A percentile compares a stretch with the other conserved stretches of the same genome.
Conservation (phyloP, 2,329 filamentous ascomycete species). For the Beauveria scarabaeidicola region DNA sequence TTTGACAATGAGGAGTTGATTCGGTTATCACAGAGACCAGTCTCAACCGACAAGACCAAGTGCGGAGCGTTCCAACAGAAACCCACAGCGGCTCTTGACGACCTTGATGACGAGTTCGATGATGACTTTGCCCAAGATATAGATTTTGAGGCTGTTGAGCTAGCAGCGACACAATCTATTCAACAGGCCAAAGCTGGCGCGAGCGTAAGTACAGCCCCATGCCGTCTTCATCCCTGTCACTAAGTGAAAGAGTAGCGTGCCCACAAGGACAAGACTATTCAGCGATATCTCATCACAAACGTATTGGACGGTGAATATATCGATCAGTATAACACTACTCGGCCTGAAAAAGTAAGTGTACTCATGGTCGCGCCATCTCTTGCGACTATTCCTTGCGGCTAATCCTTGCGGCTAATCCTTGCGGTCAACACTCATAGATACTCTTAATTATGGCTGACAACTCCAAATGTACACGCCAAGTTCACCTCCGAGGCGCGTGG, state of each 20-base stretch:
- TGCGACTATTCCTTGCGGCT: constrained; percentile 28
- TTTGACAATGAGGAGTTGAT: constrained; percentile 35
- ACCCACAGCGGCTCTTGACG: background rate
- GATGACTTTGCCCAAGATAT: constrained; percentile 57
- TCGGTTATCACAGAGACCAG: constrained; percentile 12
- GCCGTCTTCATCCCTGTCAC: constrained; percentile 32
- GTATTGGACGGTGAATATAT: constrained; percentile 62
- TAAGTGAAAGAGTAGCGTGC: constrained; percentile 60
- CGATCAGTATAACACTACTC: constrained; percentile 50
- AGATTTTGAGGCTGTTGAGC: constrained; percentile 70
- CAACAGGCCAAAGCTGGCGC: constrained; percentile 21
- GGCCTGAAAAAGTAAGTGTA: constrained; percentile 60
- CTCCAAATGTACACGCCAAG: constrained; percentile 54
- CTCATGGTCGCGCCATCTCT: background rate
- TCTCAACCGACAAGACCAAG: background rate
- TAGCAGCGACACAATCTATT: constrained; percentile 61
- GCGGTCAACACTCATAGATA: constrained; percentile 43
- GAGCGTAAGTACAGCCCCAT: constrained; percentile 28
- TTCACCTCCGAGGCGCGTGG: constrained; percentile 82
- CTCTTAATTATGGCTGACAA: constrained; percentile 75
- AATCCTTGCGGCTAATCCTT: constrained; percentile 36
- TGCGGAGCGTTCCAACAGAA: constrained; percentile 9
- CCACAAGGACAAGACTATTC: constrained; percentile 64
- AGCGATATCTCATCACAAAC: constrained; percentile 75
- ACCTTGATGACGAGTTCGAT: constrained; percentile 26